Conservation (phyloP, 2,329 filamentous ascomycete species). For the Penicillium sp. region DNA sequence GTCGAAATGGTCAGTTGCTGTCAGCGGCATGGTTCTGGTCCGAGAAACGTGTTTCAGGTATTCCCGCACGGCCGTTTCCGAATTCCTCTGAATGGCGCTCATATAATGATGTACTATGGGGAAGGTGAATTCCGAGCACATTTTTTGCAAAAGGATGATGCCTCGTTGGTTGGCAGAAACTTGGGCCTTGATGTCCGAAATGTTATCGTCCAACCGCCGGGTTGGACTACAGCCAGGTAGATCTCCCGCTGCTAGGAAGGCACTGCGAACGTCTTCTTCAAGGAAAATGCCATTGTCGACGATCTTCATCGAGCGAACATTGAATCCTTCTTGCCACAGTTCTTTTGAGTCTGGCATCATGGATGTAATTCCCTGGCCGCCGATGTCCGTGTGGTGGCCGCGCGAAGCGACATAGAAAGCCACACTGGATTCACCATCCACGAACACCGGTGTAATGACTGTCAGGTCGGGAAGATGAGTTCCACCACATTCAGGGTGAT, state of each 20-base stretch:
- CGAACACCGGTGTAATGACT: conserved; percentile 72
- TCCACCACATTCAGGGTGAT: conserved; percentile 77
- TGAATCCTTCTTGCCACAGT: conserved; percentile 43
- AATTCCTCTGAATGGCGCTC: conserved; percentile 12
- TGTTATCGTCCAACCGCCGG: conserved; percentile 55
- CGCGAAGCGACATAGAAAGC: conserved; percentile 60
- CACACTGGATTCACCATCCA: conserved; percentile 50
- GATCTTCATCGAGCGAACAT: conserved; percentile 33
- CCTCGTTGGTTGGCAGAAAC: conserved; percentile 49
- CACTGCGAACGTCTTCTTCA: conserved; percentile 19
- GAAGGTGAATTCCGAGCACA: conserved; percentile 44
- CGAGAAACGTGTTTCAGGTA: conserved; percentile 4
- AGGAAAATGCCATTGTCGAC: conserved; percentile 38
- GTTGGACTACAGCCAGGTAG: conserved; percentile 72
- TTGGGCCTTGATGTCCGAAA: conserved; percentile 49
- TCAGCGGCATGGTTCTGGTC: background rate
- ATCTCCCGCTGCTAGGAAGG: conserved; percentile 41
- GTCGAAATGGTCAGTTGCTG: conserved; percentile 74
- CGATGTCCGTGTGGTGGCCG: conserved; percentile 68
- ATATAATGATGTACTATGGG: conserved; percentile 51
- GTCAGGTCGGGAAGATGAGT: conserved; percentile 79
- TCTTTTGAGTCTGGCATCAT: conserved; percentile 42
- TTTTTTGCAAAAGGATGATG: conserved; percentile 33
- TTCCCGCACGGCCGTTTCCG: background rate
- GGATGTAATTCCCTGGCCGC: conserved; percentile 59